Evolutionary conservation across 805 yeast species (phyloP).

Genomic region (Candida chilensis): DNA sequence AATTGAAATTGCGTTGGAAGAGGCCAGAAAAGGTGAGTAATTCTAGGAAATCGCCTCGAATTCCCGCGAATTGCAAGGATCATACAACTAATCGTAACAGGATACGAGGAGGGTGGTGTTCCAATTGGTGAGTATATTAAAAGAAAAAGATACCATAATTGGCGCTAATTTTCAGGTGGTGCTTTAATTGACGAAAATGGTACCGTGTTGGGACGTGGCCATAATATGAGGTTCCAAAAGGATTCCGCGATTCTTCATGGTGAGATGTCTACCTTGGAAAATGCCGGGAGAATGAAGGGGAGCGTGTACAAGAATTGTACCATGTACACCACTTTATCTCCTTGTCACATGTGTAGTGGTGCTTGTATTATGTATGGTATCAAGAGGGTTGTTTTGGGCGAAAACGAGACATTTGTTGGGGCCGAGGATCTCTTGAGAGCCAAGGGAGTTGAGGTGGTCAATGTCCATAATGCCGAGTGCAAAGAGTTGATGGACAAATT

Average conservation of each 20-base stretch:
- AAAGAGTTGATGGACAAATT: conserved; percentile 68
- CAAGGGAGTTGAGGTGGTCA: conserved; percentile 67
- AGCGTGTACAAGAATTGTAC: conserved; percentile 76
- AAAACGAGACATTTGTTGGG: conserved; percentile 73
- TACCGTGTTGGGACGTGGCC: conserved; percentile 78
- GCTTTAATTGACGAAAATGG: conserved; percentile 71
- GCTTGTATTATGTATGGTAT: conserved; percentile 86
- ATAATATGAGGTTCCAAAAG: conserved; percentile 83
- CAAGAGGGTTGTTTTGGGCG: conserved; percentile 83
- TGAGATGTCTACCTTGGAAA: conserved; percentile 81
- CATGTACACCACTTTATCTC: conserved; percentile 85
- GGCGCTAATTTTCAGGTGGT: conserved; percentile 37
- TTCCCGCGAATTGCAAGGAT: not conserved
- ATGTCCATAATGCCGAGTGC: conserved; percentile 51
- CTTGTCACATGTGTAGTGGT: conserved; percentile 94
- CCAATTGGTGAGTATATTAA: conserved; percentile 53
- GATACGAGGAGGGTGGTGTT: conserved; percentile 79
- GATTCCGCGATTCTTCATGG: conserved; percentile 83
- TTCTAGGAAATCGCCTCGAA: not conserved
- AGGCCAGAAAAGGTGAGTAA: conserved; percentile 50
- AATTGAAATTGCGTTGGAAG: conserved; percentile 60
- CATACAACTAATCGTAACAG: conserved; percentile 17
- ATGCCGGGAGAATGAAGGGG: conserved; percentile 85
- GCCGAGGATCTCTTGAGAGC: conserved; percentile 66
- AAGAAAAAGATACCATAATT: no score